phyloP scores from a whole-genome alignment of 2,329 filamentous ascomycete species.

The Colletotrichum shisoi region DNA sequence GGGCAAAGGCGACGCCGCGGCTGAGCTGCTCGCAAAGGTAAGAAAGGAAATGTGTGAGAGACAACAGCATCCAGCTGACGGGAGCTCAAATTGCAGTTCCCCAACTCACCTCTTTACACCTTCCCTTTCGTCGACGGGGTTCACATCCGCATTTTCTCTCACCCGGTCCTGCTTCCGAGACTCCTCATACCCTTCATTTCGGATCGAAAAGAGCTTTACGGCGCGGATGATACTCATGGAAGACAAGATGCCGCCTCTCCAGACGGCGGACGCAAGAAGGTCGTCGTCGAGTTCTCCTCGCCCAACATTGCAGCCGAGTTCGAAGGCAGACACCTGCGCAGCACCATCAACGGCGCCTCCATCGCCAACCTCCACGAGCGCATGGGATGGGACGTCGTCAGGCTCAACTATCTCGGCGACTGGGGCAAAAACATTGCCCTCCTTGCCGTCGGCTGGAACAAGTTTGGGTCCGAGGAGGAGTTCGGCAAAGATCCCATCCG shows the following conservation, averaged over 20 bases:
- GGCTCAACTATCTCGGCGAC: constrained; percentile 80
- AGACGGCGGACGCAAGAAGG: constrained; percentile 54
- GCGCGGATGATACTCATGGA: constrained; percentile 66
- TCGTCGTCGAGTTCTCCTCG: constrained; percentile 76
- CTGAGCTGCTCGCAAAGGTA: constrained; percentile 17
- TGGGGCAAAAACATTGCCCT: constrained; percentile 79
- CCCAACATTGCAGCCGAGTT: constrained; percentile 82
- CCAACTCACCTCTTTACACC: constrained; percentile 64
- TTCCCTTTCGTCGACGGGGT: constrained; percentile 64
- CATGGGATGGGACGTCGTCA: constrained; percentile 74
- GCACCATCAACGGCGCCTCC: constrained; percentile 79
- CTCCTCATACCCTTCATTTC: constrained; percentile 68
- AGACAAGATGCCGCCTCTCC: constrained; percentile 58
- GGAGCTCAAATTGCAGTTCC: constrained; percentile 53
- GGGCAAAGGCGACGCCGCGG: constrained; percentile 32
- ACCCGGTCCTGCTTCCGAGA: constrained; percentile 61
- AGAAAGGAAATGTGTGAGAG: rapidly evolving
- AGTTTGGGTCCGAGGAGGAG: constrained; percentile 71
- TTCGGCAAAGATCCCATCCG: constrained; percentile 72
- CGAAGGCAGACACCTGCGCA: constrained; percentile 76
- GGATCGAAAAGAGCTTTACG: constrained; percentile 64
- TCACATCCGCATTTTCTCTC: constrained; percentile 73
- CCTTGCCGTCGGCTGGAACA: constrained; percentile 72
- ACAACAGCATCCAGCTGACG: neutral
- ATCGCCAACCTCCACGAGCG: constrained; percentile 72